These are phyloP conservation scores for Salix dunnii DNA, from an alignment of 345 rosid genomes.

Conservation along the genomic window DNA sequence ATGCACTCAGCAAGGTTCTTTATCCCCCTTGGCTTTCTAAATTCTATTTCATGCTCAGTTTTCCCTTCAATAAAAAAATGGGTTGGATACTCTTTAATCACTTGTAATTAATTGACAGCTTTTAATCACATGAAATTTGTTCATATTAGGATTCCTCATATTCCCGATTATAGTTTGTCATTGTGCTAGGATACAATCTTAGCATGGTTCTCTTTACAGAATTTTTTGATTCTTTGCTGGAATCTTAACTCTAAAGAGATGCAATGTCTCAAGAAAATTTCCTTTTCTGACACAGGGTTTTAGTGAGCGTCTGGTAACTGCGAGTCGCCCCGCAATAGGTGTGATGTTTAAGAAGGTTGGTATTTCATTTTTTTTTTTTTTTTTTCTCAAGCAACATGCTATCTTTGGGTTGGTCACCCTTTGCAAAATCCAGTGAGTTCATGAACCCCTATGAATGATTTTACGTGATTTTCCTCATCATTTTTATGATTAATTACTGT, in stretches of 20 bases:
- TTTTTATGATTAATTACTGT: neutral
- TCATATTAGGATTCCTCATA: neutral
- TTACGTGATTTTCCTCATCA: neutral
- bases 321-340: constrained; percentile 84
- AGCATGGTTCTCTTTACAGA: neutral
- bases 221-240: constrained; percentile 1
- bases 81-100: neutral
- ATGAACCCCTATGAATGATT: neutral
- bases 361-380: constrained; percentile 4
- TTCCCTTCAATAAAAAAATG: neutral
- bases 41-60: neutral
- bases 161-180: neutral
- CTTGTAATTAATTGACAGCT: neutral
- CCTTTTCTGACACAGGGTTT: constrained; percentile 64
- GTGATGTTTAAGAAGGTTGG: constrained; percentile 93
- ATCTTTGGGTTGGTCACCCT: neutral
- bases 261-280: constrained; percentile 8
- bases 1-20: constrained; percentile 93
- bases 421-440: neutral
- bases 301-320: constrained; percentile 80
- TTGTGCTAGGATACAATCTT: neutral
- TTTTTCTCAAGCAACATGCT: neutral
- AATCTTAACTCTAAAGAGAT: constrained; percentile 8
- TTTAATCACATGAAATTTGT: neutral
- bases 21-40: constrained; percentile 15